Base-by-base conservation (phyloP, 164 flowering plant genomes). In the Nymphaea colorata region DNA sequence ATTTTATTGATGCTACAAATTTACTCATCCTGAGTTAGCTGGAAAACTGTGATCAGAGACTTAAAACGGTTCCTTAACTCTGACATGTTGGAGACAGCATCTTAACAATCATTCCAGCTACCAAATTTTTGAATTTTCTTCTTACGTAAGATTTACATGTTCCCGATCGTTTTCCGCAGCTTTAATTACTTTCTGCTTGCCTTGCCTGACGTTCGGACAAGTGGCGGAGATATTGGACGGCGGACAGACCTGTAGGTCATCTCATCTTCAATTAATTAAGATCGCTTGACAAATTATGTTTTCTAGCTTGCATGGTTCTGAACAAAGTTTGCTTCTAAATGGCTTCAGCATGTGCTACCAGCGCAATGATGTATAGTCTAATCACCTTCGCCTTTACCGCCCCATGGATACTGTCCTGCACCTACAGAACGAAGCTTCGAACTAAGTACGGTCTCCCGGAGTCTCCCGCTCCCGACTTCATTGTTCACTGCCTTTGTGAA, bases 351-450 rank as follows among this genome's bases (percentile, higher is more conserved):
- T 80, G 83, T 42, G 73, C 59, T 2, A 76, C 75, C 2, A 75
- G 80, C 15, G 80, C 76, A 18, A 15, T 74, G 2, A 42, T 82
- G 3, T 78, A 80, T 41, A 68, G 69, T 3, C 66, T 57, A 4
- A 45, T 75, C 16, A 68, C 61, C 6, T 74, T 42, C 59, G 43
- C 42, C 4, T 8, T 55, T 55, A 70, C 67, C n/a, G 51, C 70
- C 12, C 84, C 85, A 4, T 82, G 77, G 73, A 44, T 82, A 36
- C 8, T 73, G 4, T 78, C 82, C 0, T 75, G 79, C 72, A 60
- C 70, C 2, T 82, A 79, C 44, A 75, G 85, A 2, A 68, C 77
- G 0, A 82, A 73, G 42, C 70, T 82, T 51, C 70, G 81, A 53
- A 70, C 41, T 69, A 70, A 65, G 43, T 80, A 67, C 17, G 62